Evolutionary conservation across 371 early-diverging fungal genomes (phyloP), one percentile per base, ranked within the genome.

Genomic region (Mucor piriformis): DNA sequence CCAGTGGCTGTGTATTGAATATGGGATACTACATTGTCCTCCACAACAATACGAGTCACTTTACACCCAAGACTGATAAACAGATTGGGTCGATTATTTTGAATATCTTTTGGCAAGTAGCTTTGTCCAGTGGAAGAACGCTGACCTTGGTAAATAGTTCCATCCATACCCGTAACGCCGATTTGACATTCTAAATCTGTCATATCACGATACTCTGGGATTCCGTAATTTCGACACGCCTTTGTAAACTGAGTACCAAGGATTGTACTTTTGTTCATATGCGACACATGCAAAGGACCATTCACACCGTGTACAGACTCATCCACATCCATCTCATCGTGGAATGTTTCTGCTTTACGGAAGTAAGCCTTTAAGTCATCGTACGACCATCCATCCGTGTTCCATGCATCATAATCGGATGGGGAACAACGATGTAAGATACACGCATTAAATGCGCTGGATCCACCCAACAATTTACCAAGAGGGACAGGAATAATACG

Each of bases 381-480:
- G 6, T 64, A 69, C 0, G 46, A 10, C 69, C 69, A 69, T 16
- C 59, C 69, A 13, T 47, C 29, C 11, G 47, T 23, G 12, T 51
- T 38, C 69, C 69, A 69, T 4, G 52, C 57, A 44, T 69, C 64
- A 21, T 54, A 69, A 29, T 69, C 69, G 2, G 61, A 64, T 21
- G 69, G 69, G 3, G 72, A 60, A 27, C 81, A 72, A 8, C 76
- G 66, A 23, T 73, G 72, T 27, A 54, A 67, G 20, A 74, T 23
- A 54, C 73, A 67, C 8, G 76, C 77, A 51, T 80, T 80, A 16
- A 71, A 66, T 13, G 67, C 59, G 25, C 72, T 69, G 32, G 67
- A 66, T 0, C 77, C 77, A 13, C 77, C 77, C 0, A 77, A 59
- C n/a, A 69, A n/a, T 54, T 70, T 73, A 5, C 73, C 74, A 8